phyloP scores from a whole-genome alignment of 164 flowering plant species.

The Kingdonia uniflora region DNA sequence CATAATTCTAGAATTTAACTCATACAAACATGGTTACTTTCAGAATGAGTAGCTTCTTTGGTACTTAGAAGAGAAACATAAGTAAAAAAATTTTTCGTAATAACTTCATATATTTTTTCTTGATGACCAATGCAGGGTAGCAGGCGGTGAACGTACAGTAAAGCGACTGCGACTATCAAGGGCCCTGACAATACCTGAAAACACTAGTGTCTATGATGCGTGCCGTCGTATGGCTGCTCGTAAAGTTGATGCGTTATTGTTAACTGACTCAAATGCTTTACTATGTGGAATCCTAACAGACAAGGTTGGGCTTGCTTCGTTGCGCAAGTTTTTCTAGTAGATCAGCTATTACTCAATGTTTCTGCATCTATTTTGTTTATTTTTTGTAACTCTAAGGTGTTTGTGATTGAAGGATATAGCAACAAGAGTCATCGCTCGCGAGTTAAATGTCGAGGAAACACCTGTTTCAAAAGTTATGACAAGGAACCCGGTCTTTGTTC shows the following conservation, averaged over 20 bases:
- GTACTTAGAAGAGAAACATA: too few relatives aligned
- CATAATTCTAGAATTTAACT: too few relatives aligned
- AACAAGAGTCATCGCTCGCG: slow-evolving; percentile 75
- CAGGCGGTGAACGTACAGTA: slow-evolving; percentile 91
- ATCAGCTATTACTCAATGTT: too few relatives aligned
- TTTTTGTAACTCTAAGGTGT: slow-evolving; percentile 1
- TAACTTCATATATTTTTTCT: background rate
- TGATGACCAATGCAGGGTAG: slow-evolving; percentile 35
- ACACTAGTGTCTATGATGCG: slow-evolving; percentile 67
- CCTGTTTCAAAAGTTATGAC: slow-evolving; percentile 98
- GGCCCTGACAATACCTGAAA: slow-evolving; percentile 90
- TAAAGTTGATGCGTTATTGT: slow-evolving; percentile 83
- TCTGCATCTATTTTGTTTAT: background rate
- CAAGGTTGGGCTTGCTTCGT: slow-evolving; percentile 41
- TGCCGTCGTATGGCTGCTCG: slow-evolving; percentile 96
- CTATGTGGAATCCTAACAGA: slow-evolving; percentile 97
- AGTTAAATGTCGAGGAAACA: slow-evolving; percentile 70
- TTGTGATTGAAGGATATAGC: slow-evolving; percentile 71
- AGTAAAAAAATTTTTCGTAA: background rate
- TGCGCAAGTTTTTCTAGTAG: background rate
- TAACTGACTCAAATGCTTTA: slow-evolving; percentile 92
- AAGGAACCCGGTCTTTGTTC: slow-evolving; percentile 86
- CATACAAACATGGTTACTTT: too few relatives aligned
- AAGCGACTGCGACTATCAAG: slow-evolving; percentile 78
- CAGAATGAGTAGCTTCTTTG: too few relatives aligned